These are phyloP conservation scores for Neofusicoccum parvum DNA, from an alignment of 2,329 filamentous ascomycete genomes.

Conservation along the genomic window DNA sequence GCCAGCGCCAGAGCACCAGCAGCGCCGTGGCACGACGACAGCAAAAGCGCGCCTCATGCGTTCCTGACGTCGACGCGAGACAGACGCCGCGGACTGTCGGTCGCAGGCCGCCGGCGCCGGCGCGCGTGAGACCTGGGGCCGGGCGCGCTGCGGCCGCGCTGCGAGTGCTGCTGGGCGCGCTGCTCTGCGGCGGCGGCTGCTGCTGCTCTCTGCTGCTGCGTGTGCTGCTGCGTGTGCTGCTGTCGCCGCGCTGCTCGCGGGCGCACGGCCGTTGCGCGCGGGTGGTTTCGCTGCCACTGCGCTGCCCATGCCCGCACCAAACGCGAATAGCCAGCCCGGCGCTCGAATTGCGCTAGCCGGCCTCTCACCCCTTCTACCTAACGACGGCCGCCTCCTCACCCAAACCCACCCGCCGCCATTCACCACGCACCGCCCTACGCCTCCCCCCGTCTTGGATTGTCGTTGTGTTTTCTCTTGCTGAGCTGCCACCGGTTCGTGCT, in stretches of 20 bases:
- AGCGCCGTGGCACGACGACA: slow-evolving; percentile 8
- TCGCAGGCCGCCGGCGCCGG: neutral
- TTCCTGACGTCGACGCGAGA: slow-evolving; percentile 4
- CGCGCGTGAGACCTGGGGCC: too few relatives aligned
- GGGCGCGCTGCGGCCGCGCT: neutral
- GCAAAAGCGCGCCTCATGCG: slow-evolving; percentile 12
- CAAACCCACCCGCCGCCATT: slow-evolving; percentile 15
- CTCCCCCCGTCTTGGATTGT: slow-evolving; percentile 16
- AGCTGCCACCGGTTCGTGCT: slow-evolving; percentile 9
- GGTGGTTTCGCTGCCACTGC: neutral
- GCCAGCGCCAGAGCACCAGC: slow-evolving; percentile 6
- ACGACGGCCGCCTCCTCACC: slow-evolving; percentile 18
- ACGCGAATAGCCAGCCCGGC: slow-evolving; percentile 2
- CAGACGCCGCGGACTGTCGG: neutral
- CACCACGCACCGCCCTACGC: slow-evolving; percentile 12
- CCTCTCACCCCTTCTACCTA: slow-evolving; percentile 18
- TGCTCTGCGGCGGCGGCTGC: neutral
- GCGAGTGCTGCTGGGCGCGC: neutral
- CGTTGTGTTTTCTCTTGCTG: slow-evolving; percentile 12
- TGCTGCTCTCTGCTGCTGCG: neutral
- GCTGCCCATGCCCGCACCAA: slow-evolving; percentile 5
- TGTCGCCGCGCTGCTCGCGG: neutral
- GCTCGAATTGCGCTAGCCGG: slow-evolving; percentile 15
- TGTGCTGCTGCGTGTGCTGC: neutral
- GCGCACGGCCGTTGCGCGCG: neutral